Conservation (phyloP, 2,329 filamentous ascomycete species). For the Trichoderma pleuroti region DNA sequence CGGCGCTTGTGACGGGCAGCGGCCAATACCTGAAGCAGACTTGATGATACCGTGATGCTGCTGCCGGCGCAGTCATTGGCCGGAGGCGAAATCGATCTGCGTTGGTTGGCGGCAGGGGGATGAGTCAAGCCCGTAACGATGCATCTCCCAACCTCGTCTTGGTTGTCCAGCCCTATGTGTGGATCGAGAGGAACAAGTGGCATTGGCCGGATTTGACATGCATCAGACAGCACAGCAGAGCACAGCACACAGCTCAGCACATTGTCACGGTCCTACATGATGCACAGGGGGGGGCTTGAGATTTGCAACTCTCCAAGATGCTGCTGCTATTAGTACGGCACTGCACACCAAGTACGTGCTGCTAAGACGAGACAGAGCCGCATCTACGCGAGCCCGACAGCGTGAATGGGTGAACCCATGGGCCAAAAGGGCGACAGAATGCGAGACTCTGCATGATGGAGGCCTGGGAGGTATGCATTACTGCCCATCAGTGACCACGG, state of each 20-base stretch:
- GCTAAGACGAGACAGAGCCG: not conserved
- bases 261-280: not conserved
- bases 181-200: conserved; percentile 5
- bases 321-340: not conserved
- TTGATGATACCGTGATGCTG: not conserved
- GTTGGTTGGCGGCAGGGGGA: conserved; percentile 1
- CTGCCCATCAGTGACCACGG: not conserved
- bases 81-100: conserved; percentile 10
- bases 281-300: not conserved
- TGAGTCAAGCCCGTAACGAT: not conserved
- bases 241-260: too few relatives aligned
- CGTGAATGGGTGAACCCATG: not conserved
- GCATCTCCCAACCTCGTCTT: conserved; percentile 5
- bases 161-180: conserved; percentile 14
- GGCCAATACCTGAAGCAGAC: not conserved
- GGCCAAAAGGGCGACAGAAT: not conserved
- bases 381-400: not conserved
- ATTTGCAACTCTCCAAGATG: not conserved
- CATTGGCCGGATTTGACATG: conserved; percentile 2
- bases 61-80: not conserved
- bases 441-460: not conserved
- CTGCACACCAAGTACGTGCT: not conserved
- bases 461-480: not conserved
- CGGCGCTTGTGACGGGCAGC: not conserved
- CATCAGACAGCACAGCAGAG: conserved; percentile 1